Percentiles rank a stretch among this genome's conserved stretches.
Conservation (phyloP, 108 stramenopile species). For the Fistulifera pelliculosa region DNA sequence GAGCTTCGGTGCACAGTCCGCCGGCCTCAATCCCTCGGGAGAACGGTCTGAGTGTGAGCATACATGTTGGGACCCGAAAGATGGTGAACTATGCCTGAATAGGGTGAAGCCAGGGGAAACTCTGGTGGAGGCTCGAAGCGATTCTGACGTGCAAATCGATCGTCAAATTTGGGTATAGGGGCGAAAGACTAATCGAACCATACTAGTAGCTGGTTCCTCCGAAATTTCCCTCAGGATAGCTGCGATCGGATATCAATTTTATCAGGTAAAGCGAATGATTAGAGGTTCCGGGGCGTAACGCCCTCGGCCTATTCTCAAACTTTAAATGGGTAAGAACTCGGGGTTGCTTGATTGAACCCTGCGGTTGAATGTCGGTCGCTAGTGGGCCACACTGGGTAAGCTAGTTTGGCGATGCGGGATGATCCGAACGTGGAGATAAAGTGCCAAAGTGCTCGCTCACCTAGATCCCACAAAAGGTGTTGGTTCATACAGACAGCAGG, state of each 20-base stretch:
- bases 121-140: slow-evolving; percentile 92
- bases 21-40: slow-evolving; percentile 80
- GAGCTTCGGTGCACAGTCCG: slow-evolving; percentile 72
- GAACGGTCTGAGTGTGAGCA: slow-evolving; percentile 91
- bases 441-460: slow-evolving; percentile 93
- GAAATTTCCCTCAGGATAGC: slow-evolving; percentile 97
- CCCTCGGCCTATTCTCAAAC: slow-evolving; percentile 95
- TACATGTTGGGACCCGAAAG: slow-evolving; percentile 92
- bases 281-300: slow-evolving; percentile 88
- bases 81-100: slow-evolving; percentile 97
- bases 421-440: slow-evolving; percentile 95
- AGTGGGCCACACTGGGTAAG: slow-evolving; percentile 97
- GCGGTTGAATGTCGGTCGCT: slow-evolving; percentile 86
- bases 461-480: slow-evolving; percentile 98
- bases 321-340: slow-evolving; percentile 93
- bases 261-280: slow-evolving; percentile 98
- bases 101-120: slow-evolving; percentile 95
- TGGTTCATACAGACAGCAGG: slow-evolving; percentile 96
- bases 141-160: slow-evolving; percentile 95
- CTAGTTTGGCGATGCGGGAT: slow-evolving; percentile 96
- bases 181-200: slow-evolving; percentile 98
- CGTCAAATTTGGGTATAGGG: slow-evolving; percentile 95
- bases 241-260: slow-evolving; percentile 78
- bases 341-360: slow-evolving; percentile 91
- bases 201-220: slow-evolving; percentile 96